Percentiles rank a stretch among this genome's conserved stretches.
These are phyloP conservation scores for Boletus bicolor DNA, from an alignment of 768 basidiomycete species.

Conservation along the genomic window DNA sequence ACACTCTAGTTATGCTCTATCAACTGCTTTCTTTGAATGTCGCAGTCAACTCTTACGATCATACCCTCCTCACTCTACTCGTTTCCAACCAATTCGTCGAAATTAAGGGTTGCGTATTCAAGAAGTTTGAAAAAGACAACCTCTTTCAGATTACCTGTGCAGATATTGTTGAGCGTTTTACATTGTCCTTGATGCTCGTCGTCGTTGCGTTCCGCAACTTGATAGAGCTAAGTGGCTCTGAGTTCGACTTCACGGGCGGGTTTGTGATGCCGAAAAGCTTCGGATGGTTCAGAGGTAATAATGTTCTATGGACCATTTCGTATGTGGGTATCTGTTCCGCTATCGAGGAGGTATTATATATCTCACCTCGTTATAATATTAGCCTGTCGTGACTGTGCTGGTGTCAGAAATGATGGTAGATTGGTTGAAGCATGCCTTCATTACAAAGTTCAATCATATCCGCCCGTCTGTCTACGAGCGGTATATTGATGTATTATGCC, in stretches of 20 bases:
- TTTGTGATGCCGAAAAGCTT: constrained; percentile 79
- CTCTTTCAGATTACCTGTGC: constrained; percentile 98
- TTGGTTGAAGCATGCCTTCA: constrained; percentile 99
- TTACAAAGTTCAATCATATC: constrained; percentile 99
- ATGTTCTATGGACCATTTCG: constrained; percentile 82
- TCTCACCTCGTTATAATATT: constrained; percentile 2
- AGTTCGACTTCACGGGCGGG: constrained; percentile 71
- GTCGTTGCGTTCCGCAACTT: constrained; percentile 93
- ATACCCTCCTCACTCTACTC: constrained; percentile 88
- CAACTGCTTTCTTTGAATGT: constrained; percentile 94
- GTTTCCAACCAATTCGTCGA: constrained; percentile 99
- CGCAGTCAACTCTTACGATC: constrained; percentile 97
- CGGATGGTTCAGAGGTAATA: constrained; percentile 78
- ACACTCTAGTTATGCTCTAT: constrained; percentile 94
- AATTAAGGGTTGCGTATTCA: constrained; percentile 99
- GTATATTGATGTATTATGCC: constrained; percentile 92
- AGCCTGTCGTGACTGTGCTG: constrained; percentile 93
- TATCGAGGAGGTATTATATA: not conserved
- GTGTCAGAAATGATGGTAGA: constrained; percentile 92
- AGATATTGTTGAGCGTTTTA: constrained; percentile 97
- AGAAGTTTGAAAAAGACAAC: constrained; percentile 98
- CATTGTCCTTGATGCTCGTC: constrained; percentile 83
- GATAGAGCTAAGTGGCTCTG: constrained; percentile 89
- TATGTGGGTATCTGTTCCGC: constrained; percentile 55
- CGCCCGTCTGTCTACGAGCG: constrained; percentile 92